Evolutionary conservation across 73 alveolate species (phyloP).

Genomic region (Tetrahymena borealis): DNA sequence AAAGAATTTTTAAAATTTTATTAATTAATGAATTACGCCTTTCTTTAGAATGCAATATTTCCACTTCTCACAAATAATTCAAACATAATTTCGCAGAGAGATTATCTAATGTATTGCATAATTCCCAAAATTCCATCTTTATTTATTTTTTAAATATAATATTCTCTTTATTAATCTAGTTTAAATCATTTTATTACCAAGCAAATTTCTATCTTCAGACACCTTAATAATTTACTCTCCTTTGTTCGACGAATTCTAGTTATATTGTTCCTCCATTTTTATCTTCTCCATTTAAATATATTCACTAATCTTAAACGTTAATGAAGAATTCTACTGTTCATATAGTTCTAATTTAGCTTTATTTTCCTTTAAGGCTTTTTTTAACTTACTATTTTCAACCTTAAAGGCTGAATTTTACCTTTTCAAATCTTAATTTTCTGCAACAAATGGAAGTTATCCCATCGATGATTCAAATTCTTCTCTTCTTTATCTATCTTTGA

Average conservation of each 20-base stretch:
- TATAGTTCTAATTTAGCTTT: not conserved
- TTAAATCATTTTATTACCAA: not conserved
- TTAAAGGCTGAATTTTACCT: not conserved
- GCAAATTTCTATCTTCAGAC: not conserved
- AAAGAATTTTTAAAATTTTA: not conserved
- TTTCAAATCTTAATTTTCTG: not conserved
- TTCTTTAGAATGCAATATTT: not conserved
- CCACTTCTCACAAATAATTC: not conserved
- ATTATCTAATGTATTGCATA: not conserved
- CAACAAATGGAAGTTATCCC: not conserved
- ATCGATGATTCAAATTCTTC: not conserved
- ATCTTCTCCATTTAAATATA: not conserved
- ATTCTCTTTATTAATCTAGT: not conserved
- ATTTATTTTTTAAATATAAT: not conserved
- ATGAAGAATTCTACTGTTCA: not conserved
- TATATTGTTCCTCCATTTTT: not conserved
- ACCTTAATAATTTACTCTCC: not conserved
- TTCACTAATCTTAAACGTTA: not conserved
- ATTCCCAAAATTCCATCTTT: not conserved
- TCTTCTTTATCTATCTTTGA: not conserved
- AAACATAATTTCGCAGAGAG: not conserved
- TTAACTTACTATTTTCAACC: not conserved
- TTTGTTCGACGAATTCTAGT: not conserved
- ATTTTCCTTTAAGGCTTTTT: not conserved
- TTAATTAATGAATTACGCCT: not conserved